These are phyloP conservation scores for Diaporthe citrichinensis DNA, from an alignment of 2,329 filamentous ascomycete genomes.

Conservation along the genomic window DNA sequence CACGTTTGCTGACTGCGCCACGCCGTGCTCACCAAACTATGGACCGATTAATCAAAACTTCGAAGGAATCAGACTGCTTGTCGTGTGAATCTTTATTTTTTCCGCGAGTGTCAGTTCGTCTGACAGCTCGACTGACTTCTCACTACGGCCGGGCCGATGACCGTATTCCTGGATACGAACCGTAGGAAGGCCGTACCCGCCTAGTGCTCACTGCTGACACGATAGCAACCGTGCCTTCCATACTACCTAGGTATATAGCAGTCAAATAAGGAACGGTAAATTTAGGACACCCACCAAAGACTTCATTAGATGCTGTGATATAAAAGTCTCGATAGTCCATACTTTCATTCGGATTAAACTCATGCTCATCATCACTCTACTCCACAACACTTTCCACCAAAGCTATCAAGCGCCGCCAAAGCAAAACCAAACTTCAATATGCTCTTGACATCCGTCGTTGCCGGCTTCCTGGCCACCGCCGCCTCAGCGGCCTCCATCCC, in stretches of 20 bases:
- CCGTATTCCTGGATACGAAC: conserved; percentile 19
- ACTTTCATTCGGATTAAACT: background rate
- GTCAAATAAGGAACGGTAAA: background rate
- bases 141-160: background rate
- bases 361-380: background rate
- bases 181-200: conserved; percentile 1
- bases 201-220: conserved; percentile 24
- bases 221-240: background rate
- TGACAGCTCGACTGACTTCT: background rate
- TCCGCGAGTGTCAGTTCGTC: background rate
- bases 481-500: conserved; percentile 9
- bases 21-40: background rate
- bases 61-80: background rate
- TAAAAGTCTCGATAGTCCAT: background rate
- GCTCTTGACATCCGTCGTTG: background rate
- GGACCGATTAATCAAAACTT: background rate
- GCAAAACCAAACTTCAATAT: background rate
- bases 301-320: background rate
- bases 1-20: conserved; percentile 14
- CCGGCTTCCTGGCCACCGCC: background rate
- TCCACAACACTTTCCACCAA: background rate
- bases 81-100: too few species aligned
- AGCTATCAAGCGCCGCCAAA: background rate
- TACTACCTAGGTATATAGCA: background rate
- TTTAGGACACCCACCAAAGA: background rate